Evolutionary conservation across 2,329 filamentous ascomycete species (phyloP), one percentile per base, ranked within the genome.

Genomic region (Cladophialophora immunda): DNA sequence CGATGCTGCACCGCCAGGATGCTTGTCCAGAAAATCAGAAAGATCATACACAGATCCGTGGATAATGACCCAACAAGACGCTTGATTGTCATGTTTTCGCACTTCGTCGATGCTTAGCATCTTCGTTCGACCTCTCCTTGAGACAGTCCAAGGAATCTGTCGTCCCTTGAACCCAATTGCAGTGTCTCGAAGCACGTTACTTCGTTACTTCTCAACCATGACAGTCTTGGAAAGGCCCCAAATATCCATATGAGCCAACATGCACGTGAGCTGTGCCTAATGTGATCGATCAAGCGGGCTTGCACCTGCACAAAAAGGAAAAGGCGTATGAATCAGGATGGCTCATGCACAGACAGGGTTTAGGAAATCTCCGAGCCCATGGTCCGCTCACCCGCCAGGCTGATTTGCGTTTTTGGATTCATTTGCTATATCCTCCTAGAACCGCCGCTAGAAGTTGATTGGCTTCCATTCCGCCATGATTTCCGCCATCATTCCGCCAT

Each of bases 1-100:
- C 76, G 97, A 94, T 85, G 95, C 95, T 62, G 90, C 85, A 71
- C 93, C 93, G 75, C 92, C 93, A 13, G 93, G 93, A 80, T 96
- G 92, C 82, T 97, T 92, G 67, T 94, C 90, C 64, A 93, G 84
- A 81, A 97, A 96, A 65, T 87, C 86, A 62, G 90, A 89, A 74
- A 97, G 84, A 76, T 93, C 89, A 82, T 93, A 97, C 63, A 97
- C 93, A 68, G 83, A 84, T 72, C 84, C 85, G 78, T 97, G 93
- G 73, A 95, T 86, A 74, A 97, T 92, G 75, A 97, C 95, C 77
- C 97, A 91, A 69, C 93, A 92, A 65, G 89, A 89, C 60, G 90
- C 88, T 69, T 93, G 89, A 75, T 90, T 87, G 70, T 97, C 92
- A 82, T 98, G 94, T 30, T 89, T 90, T 15, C 27, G 19, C 22